Conservation (phyloP, 1,284 basidiomycete genomes). For the Xanthoconium separans region DNA sequence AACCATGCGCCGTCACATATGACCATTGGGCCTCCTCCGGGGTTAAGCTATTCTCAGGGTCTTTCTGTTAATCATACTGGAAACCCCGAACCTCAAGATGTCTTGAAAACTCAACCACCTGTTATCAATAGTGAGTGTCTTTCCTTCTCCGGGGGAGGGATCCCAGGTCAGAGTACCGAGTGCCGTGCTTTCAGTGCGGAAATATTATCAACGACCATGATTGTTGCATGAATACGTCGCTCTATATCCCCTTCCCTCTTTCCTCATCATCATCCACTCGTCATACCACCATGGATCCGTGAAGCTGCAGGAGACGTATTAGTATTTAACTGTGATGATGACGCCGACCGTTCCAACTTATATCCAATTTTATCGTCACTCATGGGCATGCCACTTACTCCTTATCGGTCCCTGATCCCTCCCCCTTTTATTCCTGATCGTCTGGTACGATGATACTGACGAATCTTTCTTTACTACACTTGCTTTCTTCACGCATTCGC, state of each 20-base stretch:
- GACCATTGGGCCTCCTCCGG: slow-evolving; percentile 62
- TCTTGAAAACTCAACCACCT: slow-evolving; percentile 30
- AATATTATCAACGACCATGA: slow-evolving; percentile 68
- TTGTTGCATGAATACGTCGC: slow-evolving; percentile 30
- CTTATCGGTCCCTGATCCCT: slow-evolving; percentile 13
- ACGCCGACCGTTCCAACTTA: slow-evolving; percentile 17
- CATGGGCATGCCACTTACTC: not conserved
- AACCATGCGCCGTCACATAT: slow-evolving; percentile 31
- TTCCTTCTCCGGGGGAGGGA: slow-evolving; percentile 65
- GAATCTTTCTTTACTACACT: slow-evolving; percentile 39
- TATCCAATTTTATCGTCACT: slow-evolving; percentile 2
- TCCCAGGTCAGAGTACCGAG: slow-evolving; percentile 74
- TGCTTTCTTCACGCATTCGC: slow-evolving; percentile 26
- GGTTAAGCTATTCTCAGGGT: slow-evolving; percentile 48
- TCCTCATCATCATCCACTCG: slow-evolving; percentile 20
- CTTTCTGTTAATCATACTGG: slow-evolving; percentile 30
- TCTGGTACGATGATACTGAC: slow-evolving; percentile 51
- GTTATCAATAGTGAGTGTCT: slow-evolving; percentile 66
- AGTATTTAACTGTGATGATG: slow-evolving; percentile 23
- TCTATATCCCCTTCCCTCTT: slow-evolving; percentile 17
- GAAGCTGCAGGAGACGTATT: slow-evolving; percentile 27
- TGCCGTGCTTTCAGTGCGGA: slow-evolving; percentile 81
- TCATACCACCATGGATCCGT: slow-evolving; percentile 28
- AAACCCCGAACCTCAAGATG: slow-evolving; percentile 29
- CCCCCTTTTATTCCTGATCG: slow-evolving; percentile 35